These are phyloP conservation scores for Sphagnum tenellum DNA, from an alignment of 225 moss, liverwort and hornwort species.

Conservation along the genomic window DNA sequence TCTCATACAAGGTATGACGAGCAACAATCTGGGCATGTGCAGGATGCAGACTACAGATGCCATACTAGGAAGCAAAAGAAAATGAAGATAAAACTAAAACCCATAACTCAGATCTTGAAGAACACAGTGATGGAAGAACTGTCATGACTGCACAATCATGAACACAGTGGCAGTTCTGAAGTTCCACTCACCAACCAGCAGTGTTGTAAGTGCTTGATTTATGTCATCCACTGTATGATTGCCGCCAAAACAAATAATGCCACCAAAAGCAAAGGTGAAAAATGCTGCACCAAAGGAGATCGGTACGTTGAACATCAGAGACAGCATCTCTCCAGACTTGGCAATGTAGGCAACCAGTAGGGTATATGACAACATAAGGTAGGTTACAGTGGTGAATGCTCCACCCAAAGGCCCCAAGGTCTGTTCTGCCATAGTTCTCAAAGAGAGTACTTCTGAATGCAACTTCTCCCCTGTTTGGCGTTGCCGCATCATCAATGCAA, in stretches of 20 bases:
- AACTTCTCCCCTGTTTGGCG: conserved; percentile 10
- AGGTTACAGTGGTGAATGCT: conserved; percentile 24
- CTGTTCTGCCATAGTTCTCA: conserved; percentile 47
- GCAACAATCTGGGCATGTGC: no score
- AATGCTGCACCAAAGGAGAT: conserved; percentile 11
- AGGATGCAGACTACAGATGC: no score
- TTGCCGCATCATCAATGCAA: conserved; percentile 49
- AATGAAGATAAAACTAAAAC: no score
- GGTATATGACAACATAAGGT: conserved; percentile 49
- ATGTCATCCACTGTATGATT: conserved; percentile 24
- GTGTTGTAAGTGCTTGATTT: conserved; percentile 47
- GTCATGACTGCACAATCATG: no score
- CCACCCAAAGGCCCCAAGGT: conserved; percentile 46
- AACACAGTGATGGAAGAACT: no score
- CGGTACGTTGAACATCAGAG: conserved; percentile 22
- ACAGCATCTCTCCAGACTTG: conserved; percentile 53
- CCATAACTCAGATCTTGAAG: no score
- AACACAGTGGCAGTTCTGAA: no score
- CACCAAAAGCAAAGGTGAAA: conserved; percentile 35
- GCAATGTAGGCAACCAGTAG: conserved; percentile 51
- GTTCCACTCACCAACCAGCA: conserved; percentile 23
- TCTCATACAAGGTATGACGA: no score
- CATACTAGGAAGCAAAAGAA: no score
- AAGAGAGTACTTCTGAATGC: conserved; percentile 41
- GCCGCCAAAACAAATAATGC: conserved; percentile 30